phyloP scores from a whole-genome alignment of 257 asterid species.

The Prunella vulgaris region DNA sequence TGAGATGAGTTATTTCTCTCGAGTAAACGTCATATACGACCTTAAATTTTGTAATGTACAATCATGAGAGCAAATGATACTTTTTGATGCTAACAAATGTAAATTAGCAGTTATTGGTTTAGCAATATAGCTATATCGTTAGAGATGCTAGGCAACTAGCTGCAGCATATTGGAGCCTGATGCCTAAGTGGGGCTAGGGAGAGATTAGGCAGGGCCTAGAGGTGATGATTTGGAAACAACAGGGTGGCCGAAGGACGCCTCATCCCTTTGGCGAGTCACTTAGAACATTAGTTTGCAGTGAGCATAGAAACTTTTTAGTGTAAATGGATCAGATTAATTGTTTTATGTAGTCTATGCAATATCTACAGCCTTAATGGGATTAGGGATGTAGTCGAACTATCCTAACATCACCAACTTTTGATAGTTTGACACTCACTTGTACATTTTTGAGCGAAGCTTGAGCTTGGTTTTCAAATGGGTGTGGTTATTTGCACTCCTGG shows the following conservation, averaged over 20 bases:
- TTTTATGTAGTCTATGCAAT: background rate
- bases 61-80: background rate
- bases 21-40: background rate
- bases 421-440: background rate
- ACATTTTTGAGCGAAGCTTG: background rate
- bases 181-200: background rate
- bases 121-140: background rate
- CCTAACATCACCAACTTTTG: background rate
- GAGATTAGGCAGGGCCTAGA: background rate
- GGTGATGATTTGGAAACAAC: background rate
- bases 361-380: background rate
- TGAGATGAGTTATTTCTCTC: background rate
- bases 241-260: background rate
- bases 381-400: background rate
- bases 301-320: background rate
- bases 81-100: background rate
- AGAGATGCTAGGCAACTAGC: background rate
- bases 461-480: background rate
- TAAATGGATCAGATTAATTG: background rate
- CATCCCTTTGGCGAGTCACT: background rate
- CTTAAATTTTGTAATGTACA: background rate
- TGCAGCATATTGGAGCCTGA: background rate
- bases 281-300: background rate
- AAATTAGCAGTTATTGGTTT: background rate
- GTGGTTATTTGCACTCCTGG: background rate